phyloP scores from a whole-genome alignment of 805 yeast genomes.

The Yamadazyma paraphyllophila region DNA sequence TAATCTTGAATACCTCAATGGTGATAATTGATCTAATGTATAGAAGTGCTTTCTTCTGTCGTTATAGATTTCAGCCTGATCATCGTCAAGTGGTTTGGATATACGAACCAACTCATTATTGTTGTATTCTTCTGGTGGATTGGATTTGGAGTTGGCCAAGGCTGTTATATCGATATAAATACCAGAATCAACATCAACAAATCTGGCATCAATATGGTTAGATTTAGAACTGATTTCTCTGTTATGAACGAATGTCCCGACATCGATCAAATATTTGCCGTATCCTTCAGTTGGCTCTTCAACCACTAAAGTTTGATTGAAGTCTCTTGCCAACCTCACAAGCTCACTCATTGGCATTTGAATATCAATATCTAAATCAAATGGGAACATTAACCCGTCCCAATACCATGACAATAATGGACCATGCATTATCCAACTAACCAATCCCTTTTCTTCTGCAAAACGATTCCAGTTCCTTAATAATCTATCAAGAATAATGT shows the following conservation, averaged over 20 bases:
- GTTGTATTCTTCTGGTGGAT: conserved; percentile 16
- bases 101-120: conserved; percentile 10
- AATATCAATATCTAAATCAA: conserved; percentile 28
- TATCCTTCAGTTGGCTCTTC: conserved; percentile 31
- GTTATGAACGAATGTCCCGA: conserved; percentile 27
- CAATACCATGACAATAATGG: conserved; percentile 30
- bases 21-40: conserved; percentile 45
- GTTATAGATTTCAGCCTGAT: conserved; percentile 21
- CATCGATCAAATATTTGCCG: conserved; percentile 27
- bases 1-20: conserved; percentile 48
- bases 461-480: conserved; percentile 27
- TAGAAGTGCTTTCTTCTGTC: conserved; percentile 63
- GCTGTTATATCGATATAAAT: conserved; percentile 59
- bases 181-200: conserved; percentile 59
- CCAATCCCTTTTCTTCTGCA: conserved; percentile 21
- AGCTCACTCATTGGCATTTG: conserved; percentile 27
- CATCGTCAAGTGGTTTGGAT: conserved; percentile 9
- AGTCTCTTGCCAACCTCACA: conserved; percentile 19
- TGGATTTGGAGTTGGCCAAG: conserved; percentile 19
- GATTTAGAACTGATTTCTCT: conserved; percentile 20
- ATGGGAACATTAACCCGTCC: conserved; percentile 30
- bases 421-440: conserved; percentile 30
- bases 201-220: conserved; percentile 43
- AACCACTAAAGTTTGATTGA: conserved; percentile 27
- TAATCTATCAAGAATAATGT: conserved; percentile 22